Percentiles rank a stretch among this genome's conserved stretches.
Evolutionary conservation across 805 yeast genomes (phyloP).

Genomic region (Saccharomyces kudriavzevii): DNA sequence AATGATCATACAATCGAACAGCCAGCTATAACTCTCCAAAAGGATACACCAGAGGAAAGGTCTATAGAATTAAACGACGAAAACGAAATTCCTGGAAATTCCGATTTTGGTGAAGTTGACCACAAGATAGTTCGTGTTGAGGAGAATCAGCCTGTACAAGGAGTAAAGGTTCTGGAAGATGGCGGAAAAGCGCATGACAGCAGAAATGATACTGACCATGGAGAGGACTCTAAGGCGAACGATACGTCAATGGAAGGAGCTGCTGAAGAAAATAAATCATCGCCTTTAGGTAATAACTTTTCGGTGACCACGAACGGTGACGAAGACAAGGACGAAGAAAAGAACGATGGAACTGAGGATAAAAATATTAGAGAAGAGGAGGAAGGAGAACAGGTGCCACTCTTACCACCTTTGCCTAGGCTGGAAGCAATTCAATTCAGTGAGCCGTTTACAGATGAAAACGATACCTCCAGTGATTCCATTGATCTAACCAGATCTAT

Average conservation of each 20-base stretch:
- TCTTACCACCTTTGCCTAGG: constrained; percentile 11
- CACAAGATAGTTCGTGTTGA: not conserved
- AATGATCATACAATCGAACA: not conserved
- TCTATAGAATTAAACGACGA: not conserved
- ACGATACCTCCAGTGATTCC: constrained; percentile 21
- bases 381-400: constrained; percentile 1
- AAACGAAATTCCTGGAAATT: not conserved
- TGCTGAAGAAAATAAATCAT: not conserved
- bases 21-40: not conserved
- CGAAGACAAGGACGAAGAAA: not conserved
- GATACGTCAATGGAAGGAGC: no score
- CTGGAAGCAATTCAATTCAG: constrained; percentile 19
- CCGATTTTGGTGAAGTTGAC: not conserved
- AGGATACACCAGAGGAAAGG: not conserved
- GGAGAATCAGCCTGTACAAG: not conserved
- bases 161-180: not conserved
- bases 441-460: constrained; percentile 20
- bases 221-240: not conserved
- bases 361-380: not conserved
- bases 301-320: not conserved
- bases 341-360: not conserved
- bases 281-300: not conserved
- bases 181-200: not conserved
- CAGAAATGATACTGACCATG: not conserved
- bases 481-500: constrained; percentile 11